Conservation (phyloP, 257 asterid genomes). For the Cynanchum wilfordii region DNA sequence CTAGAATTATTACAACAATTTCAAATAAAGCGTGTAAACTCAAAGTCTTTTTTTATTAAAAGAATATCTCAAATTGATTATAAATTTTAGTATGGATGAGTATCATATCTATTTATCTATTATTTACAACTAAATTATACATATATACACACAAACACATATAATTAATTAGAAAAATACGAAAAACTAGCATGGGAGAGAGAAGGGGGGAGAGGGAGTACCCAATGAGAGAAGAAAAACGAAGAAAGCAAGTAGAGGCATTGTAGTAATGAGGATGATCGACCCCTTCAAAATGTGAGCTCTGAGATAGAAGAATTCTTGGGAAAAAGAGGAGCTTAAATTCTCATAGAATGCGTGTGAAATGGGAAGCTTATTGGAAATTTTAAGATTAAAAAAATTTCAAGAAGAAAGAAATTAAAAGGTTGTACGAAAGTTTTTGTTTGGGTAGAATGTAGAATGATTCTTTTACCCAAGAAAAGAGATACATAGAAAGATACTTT, state of each 20-base stretch:
- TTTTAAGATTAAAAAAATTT: not conserved
- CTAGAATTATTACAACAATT: too few relatives aligned
- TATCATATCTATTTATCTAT: too few relatives aligned
- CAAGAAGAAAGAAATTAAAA: not conserved
- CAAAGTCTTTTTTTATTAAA: too few relatives aligned
- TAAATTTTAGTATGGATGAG: too few relatives aligned
- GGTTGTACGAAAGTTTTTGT: not conserved
- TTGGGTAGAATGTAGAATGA: not conserved
- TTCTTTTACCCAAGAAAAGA: not conserved
- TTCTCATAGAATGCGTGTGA: conserved; percentile 1
- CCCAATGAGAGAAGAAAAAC: conserved; percentile 39
- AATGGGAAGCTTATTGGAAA: not conserved
- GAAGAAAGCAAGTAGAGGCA: conserved; percentile 10
- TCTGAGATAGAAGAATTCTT: not conserved
- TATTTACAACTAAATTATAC: too few relatives aligned
- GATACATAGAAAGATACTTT: not conserved
- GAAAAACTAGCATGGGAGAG: not conserved
- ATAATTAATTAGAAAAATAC: too few relatives aligned
- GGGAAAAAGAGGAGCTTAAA: not conserved
- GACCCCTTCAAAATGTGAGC: not conserved
- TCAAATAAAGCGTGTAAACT: too few relatives aligned
- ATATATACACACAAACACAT: too few relatives aligned
- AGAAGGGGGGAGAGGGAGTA: not conserved
- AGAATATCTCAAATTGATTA: too few relatives aligned
- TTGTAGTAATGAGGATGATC: not conserved